phyloP scores from a whole-genome alignment of 192 early-diverging fungal genomes.

The Allomyces macrogynus region DNA sequence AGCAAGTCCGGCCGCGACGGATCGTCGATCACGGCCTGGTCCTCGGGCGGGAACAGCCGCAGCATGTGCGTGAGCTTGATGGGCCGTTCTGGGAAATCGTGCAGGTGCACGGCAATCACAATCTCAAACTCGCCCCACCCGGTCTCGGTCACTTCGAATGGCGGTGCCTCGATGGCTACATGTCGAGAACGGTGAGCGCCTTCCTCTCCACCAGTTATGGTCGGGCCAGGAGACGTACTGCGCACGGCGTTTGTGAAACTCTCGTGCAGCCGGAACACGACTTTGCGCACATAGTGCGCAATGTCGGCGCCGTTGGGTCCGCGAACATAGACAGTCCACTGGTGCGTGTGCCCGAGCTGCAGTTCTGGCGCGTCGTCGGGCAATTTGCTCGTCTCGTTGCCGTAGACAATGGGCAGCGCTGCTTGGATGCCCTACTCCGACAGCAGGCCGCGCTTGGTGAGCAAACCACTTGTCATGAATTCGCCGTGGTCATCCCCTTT shows the following conservation, averaged over 20 bases:
- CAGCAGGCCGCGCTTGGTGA: no score
- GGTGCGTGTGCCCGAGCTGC: constrained; percentile 81
- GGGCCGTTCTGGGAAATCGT: constrained; percentile 48
- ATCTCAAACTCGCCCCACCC: constrained; percentile 99
- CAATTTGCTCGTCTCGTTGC: constrained; percentile 57
- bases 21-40: constrained; percentile 49
- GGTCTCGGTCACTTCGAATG: constrained; percentile 83
- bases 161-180: constrained; percentile 52
- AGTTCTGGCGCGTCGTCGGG: constrained; percentile 27
- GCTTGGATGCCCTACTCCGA: constrained; percentile 32
- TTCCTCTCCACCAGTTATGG: neutral
- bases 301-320: constrained; percentile 75
- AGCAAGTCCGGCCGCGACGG: neutral
- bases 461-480: no score
- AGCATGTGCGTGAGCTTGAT: constrained; percentile 75
- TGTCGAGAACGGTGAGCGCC: neutral
- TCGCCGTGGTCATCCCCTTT: no score
- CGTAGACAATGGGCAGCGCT: constrained; percentile 66
- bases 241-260: constrained; percentile 56
- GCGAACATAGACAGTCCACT: constrained; percentile 78
- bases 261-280: constrained; percentile 89
- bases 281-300: constrained; percentile 64
- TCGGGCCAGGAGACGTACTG: constrained; percentile 16
- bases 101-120: constrained; percentile 74
- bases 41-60: constrained; percentile 52